Percentiles rank a stretch among this genome's conserved stretches.
phyloP scores from a whole-genome alignment of 352 stramenopile species.

The Phytophthora hibernalis region DNA sequence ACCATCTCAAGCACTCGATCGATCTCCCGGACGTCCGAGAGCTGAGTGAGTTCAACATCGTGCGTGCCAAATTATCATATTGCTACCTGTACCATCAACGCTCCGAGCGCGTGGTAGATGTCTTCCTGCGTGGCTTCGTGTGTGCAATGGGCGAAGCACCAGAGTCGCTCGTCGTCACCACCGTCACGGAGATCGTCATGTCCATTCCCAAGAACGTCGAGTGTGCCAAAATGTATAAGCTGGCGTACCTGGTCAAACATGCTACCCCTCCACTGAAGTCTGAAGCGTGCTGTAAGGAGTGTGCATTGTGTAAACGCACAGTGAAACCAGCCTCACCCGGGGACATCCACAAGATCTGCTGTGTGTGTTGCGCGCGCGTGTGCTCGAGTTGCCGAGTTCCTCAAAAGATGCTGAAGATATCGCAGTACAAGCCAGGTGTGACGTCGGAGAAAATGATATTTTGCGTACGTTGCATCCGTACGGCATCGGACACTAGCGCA shows the following conservation, averaged over 20 bases:
- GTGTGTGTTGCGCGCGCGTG: conserved; percentile 35
- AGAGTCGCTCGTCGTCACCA: conserved; percentile 55
- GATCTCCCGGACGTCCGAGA: conserved; percentile 46
- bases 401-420: conserved; percentile 30
- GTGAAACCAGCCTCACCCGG: conserved; percentile 16
- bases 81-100: conserved; percentile 61
- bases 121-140: conserved; percentile 55
- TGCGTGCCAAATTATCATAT: conserved; percentile 62
- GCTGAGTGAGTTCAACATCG: conserved; percentile 38
- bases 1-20: conserved; percentile 69
- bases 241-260: conserved; percentile 31
- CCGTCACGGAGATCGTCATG: conserved; percentile 58
- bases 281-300: neutral
- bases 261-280: conserved; percentile 19
- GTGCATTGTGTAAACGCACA: conserved; percentile 18
- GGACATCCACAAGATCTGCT: conserved; percentile 37
- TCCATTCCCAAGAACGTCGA: conserved; percentile 57
- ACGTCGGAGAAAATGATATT: conserved; percentile 30
- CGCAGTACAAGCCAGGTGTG: conserved; percentile 24
- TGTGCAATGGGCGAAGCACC: conserved; percentile 55
- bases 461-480: conserved; percentile 23
- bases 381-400: conserved; percentile 26
- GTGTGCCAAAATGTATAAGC: conserved; percentile 60
- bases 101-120: conserved; percentile 49
- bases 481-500: conserved; percentile 14